Evolutionary conservation across 495 filamentous ascomycete species (phyloP).

Genomic region (Bacidia gigantensis): DNA sequence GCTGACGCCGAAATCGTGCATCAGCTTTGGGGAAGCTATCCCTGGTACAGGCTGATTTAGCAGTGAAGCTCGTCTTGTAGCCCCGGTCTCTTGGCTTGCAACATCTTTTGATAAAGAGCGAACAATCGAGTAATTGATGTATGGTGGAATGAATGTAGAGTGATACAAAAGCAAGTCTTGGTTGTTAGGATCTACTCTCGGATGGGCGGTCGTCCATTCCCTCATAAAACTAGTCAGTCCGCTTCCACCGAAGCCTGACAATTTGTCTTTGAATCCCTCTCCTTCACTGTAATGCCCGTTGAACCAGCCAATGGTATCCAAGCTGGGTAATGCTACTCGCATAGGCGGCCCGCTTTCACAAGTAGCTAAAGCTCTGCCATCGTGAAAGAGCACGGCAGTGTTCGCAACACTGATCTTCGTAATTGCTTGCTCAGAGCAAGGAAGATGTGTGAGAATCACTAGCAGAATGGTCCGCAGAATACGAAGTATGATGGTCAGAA

Average conservation of each 20-base stretch:
- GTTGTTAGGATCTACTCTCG: conserved; percentile 44
- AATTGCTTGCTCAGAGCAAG: conserved; percentile 37
- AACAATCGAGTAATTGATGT: conserved; percentile 50
- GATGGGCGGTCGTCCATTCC: conserved; percentile 59
- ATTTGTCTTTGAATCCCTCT: conserved; percentile 22
- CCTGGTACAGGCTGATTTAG: conserved; percentile 40
- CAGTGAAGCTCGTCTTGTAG: no score
- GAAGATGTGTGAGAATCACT: conserved; percentile 37
- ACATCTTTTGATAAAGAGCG: conserved; percentile 18
- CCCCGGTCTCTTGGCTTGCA: not conserved
- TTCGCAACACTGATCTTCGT: conserved; percentile 53
- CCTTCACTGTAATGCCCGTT: conserved; percentile 39
- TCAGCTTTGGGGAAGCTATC: conserved; percentile 47
- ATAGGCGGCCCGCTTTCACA: conserved; percentile 57
- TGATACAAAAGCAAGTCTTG: conserved; percentile 52
- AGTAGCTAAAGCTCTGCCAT: conserved; percentile 49
- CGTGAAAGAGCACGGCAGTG: conserved; percentile 47
- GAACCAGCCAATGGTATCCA: conserved; percentile 55
- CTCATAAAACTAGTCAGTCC: conserved; percentile 41
- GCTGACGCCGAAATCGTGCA: conserved; percentile 60
- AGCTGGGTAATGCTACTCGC: conserved; percentile 40
- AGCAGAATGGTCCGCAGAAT: conserved; percentile 40
- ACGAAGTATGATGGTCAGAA: conserved; percentile 29
- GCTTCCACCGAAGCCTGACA: conserved; percentile 33
- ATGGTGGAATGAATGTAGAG: conserved; percentile 43